Evolutionary conservation across 1,139 yeast genomes (phyloP), one percentile per base, ranked within the genome.

Genomic region (Lodderomyces jiufengensis): DNA sequence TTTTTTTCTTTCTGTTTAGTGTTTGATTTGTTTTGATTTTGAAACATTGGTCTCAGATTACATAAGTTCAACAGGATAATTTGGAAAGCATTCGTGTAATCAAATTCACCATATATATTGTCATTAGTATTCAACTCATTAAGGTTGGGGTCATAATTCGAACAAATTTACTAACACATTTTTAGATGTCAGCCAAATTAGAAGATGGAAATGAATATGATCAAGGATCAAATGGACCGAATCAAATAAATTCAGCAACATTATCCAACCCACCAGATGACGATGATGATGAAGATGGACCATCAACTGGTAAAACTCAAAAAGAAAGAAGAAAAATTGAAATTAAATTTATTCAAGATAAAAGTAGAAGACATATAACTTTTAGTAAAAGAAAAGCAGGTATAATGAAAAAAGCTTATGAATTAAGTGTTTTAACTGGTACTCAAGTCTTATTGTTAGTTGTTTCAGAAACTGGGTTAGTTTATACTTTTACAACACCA

Each of bases 381-480:
- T 92, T 92, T 54, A 86, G 96, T 37, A 92, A 92, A 69, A 84
- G 98, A 63, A 90, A 92, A 65, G 97, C 97, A 29, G 98, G 98
- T 47, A 92, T 92, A 54, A 92, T 92, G 98, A 92, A 92, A 67
- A 92, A 84, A 69, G 98, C 98, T 12, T 92, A 92, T 64, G 98
- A 92, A 61, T 74, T 92, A 48, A 83, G 95, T 18, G 97, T 94
- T 34, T 74, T 92, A 50, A 92, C 98, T 8, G 98, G 98, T 35
- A 92, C 97, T 29, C 98, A 92, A 63, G 97, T 92, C 24, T 73
- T 92, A 48, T 70, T 92, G 42, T 76, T 92, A 50, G 98, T 94
- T 41, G 97, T 92, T 28, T 84, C 95, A 36, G 98, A 92, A 63
- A 92, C 98, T 14, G 98, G 98, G 6, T 78, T 92, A 46, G 98